phyloP scores from a whole-genome alignment of 1,284 basidiomycete genomes.

The Sphaerobolus stellatus region DNA sequence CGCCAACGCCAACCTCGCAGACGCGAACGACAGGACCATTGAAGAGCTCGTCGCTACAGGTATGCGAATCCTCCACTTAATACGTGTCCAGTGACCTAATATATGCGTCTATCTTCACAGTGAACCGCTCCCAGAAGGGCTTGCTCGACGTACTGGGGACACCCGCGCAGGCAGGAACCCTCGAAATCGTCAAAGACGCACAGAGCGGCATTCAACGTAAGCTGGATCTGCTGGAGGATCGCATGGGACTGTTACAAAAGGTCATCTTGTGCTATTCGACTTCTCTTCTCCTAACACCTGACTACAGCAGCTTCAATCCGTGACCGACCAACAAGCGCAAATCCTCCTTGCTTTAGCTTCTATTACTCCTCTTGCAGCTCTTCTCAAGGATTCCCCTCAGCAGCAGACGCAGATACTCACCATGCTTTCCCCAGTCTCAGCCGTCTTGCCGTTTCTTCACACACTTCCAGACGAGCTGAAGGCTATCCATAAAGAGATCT shows the following conservation, averaged over 20 bases:
- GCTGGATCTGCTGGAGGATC: neutral
- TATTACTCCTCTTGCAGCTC: constrained; percentile 5
- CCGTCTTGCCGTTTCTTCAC: constrained; percentile 3
- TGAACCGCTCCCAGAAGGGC: constrained; percentile 10
- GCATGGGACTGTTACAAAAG: constrained; percentile 3
- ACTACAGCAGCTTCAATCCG: constrained; percentile 6
- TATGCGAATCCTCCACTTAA: no score
- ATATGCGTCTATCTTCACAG: constrained; percentile 7
- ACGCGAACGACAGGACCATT: constrained; percentile 3
- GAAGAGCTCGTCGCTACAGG: constrained; percentile 7
- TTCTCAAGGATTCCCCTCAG: constrained; percentile 5
- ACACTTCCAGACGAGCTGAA: constrained; percentile 3
- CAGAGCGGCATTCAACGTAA: neutral
- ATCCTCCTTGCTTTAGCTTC: constrained; percentile 4
- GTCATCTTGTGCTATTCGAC: neutral
- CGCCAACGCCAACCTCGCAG: constrained; percentile 1
- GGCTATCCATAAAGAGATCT: neutral
- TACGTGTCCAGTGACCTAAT: no score
- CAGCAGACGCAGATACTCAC: constrained; percentile 7
- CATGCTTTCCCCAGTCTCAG: neutral
- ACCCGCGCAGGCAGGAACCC: constrained; percentile 4
- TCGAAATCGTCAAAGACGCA: neutral
- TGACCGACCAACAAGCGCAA: constrained; percentile 9
- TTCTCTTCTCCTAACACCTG: neutral
- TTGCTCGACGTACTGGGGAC: constrained; percentile 4